Conservation (phyloP, 495 filamentous ascomycete genomes). For the Hyaloscypha finlandica region DNA sequence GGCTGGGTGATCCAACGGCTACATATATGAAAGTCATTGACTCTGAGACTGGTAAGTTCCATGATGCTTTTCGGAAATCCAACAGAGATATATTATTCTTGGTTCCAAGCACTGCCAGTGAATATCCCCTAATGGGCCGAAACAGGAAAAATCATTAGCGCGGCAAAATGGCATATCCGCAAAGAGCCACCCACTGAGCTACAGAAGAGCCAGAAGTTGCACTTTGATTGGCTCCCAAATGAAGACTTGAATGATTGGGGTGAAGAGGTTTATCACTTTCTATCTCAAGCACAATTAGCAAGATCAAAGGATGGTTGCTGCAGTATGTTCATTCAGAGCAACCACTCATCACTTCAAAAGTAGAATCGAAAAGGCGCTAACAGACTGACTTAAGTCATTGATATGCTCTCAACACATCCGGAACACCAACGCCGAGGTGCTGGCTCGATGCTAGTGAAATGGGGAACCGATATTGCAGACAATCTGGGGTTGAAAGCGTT, state of each 20-base stretch:
- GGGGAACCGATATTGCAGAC: slow-evolving; percentile 18
- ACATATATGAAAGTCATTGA: slow-evolving; percentile 16
- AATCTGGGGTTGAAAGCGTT: slow-evolving; percentile 5
- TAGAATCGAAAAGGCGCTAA: slow-evolving; percentile 1
- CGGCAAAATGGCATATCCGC: slow-evolving; percentile 11
- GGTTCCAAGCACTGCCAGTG: neutral
- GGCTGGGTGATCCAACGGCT: slow-evolving; percentile 12
- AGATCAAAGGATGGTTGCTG: slow-evolving; percentile 4
- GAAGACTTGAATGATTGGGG: slow-evolving; percentile 3
- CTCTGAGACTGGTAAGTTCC: slow-evolving; percentile 14
- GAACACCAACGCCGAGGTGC: slow-evolving; percentile 14
- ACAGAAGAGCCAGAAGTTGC: slow-evolving; percentile 2
- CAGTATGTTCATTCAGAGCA: neutral
- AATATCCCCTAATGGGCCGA: neutral
- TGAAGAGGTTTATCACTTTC: slow-evolving; percentile 6
- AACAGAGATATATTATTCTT: neutral
- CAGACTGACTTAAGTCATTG: slow-evolving; percentile 3
- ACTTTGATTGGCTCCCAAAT: slow-evolving; percentile 13
- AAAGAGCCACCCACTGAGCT: slow-evolving; percentile 6
- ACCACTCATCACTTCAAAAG: neutral
- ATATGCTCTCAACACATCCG: slow-evolving; percentile 18
- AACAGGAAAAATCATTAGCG: slow-evolving; percentile 9
- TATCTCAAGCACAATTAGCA: slow-evolving; percentile 6
- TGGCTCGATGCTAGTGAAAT: slow-evolving; percentile 18
- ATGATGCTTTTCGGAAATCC: neutral